Base-by-base conservation (phyloP, 129 eudicot genomes). In the Flaveria sonorensis region DNA sequence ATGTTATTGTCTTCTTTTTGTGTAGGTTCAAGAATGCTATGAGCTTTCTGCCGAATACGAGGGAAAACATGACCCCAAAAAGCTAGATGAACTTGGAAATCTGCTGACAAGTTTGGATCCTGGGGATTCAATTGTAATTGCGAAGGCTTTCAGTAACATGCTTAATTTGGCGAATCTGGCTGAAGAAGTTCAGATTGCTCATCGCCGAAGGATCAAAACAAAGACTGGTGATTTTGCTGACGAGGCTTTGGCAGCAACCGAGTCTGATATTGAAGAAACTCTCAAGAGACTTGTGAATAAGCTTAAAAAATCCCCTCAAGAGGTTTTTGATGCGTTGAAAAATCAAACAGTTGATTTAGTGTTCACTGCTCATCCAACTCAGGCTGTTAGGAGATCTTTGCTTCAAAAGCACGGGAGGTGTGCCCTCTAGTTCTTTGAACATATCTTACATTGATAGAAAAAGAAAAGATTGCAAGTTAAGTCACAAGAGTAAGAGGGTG, bases 341-440 rank as follows among this genome's bases (percentile, higher is more conserved):
- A 90, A 87, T 72, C 98, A 93, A 81, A 93, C 97, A 6, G 96
- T 93, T 68, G 98, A 93, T 88, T 84, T 90, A 50, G 98, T 90
- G 68, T 75, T 93, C 15, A 93, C 98, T 53, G 98, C 98, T 45
- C 97, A 93, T 84, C 98, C 98, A 26, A 94, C 97, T 19, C 99
- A 94, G 74, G 89, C 99, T 64, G 88, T 94, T 13, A 79, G 99
- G 48, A 86, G 99, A 86, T 91, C 99, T 8, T 86, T 94, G 90
- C 99, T 94, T 70, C 99, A 94, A 81, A 94, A 94, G 86, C 99
- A 94, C 68, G 99, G 96, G 57, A 94, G 99, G 99, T 91, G 66
- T 63, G 84, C 75, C 21, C 30, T 63, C 45, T 23, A 23, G 43
- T 43, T 60, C 46, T 42, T 28, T 7, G 7, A 55, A n/a, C 24